These are phyloP conservation scores for Dovyalis caffra DNA, from an alignment of 345 rosid species.

Conservation along the genomic window DNA sequence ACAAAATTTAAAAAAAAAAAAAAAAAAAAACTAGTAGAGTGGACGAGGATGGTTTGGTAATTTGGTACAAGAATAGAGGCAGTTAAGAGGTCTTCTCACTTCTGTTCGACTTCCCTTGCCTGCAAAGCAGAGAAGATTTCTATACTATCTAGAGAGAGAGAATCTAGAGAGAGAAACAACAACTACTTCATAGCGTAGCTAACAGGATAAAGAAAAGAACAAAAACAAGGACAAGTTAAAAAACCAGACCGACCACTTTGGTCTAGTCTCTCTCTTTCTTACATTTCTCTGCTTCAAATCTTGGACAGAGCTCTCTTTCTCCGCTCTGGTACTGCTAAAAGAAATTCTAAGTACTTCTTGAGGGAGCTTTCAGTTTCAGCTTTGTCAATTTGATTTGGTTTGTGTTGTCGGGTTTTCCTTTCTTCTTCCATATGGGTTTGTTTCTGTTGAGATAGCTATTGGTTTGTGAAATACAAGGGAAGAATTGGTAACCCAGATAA, in stretches of 20 bases:
- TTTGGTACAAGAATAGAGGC: constrained; percentile 15
- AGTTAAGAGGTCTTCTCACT: constrained; percentile 50
- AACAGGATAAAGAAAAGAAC: not conserved
- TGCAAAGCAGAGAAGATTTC: constrained; percentile 34
- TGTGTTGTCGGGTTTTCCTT: constrained; percentile 2
- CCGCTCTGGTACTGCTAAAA: not conserved
- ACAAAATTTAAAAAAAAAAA: not conserved
- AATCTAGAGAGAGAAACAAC: not conserved
- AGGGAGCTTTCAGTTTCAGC: not conserved
- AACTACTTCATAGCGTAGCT: not conserved
- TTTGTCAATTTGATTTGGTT: constrained; percentile 17
- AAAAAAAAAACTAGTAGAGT: not conserved
- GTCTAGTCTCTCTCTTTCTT: not conserved
- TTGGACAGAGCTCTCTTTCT: not conserved
- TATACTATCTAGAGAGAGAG: constrained; percentile 1
- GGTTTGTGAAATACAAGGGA: constrained; percentile 6
- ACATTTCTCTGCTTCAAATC: constrained; percentile 1
- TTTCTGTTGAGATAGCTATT: constrained; percentile 10
- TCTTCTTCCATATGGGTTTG: constrained; percentile 19
- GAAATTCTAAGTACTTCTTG: not conserved
- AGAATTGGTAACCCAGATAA: not conserved
- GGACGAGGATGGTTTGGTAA: constrained; percentile 20
- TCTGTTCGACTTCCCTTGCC: too few species aligned
- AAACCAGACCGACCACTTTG: not conserved
- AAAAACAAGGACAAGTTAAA: not conserved